These are phyloP conservation scores for Blastocystis sp. DNA, from an alignment of 352 stramenopile genomes.

Conservation along the genomic window DNA sequence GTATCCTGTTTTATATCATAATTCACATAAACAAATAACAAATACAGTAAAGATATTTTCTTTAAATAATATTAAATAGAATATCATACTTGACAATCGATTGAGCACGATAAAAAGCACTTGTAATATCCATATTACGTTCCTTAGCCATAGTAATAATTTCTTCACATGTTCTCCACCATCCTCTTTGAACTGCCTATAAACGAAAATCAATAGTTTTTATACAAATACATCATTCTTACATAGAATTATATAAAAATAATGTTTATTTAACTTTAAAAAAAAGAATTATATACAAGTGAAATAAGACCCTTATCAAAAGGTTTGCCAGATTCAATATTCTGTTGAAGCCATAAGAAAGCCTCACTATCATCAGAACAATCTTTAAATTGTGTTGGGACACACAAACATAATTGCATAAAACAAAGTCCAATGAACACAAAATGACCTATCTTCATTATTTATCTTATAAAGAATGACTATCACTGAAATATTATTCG, in stretches of 20 bases:
- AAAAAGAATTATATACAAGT: not conserved
- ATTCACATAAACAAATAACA: too few relatives aligned
- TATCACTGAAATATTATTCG: too few relatives aligned
- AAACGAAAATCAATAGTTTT: not conserved
- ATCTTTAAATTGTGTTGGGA: too few relatives aligned
- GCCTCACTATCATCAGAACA: conserved; percentile 24
- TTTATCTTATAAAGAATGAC: too few relatives aligned
- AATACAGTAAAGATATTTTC: too few relatives aligned
- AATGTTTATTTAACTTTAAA: too few relatives aligned
- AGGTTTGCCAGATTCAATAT: conserved; percentile 9
- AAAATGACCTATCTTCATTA: too few relatives aligned
- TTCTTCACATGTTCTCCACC: conserved; percentile 23
- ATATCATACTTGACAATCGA: conserved; percentile 21
- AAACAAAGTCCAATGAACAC: too few relatives aligned
- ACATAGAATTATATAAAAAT: too few relatives aligned
- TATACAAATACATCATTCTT: too few relatives aligned
- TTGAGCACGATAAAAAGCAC: conserved; percentile 18
- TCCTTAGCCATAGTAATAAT: conserved; percentile 20
- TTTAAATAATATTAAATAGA: not conserved
- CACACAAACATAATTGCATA: too few relatives aligned
- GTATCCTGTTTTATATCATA: too few relatives aligned
- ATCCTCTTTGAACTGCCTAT: conserved; percentile 31
- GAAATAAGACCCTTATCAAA: conserved; percentile 36
- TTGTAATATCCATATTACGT: conserved; percentile 21
- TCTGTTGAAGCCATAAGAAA: conserved; percentile 3